phyloP scores from a whole-genome alignment of 2,329 filamentous ascomycete species.

The Atkinsonella hypoxylon region DNA sequence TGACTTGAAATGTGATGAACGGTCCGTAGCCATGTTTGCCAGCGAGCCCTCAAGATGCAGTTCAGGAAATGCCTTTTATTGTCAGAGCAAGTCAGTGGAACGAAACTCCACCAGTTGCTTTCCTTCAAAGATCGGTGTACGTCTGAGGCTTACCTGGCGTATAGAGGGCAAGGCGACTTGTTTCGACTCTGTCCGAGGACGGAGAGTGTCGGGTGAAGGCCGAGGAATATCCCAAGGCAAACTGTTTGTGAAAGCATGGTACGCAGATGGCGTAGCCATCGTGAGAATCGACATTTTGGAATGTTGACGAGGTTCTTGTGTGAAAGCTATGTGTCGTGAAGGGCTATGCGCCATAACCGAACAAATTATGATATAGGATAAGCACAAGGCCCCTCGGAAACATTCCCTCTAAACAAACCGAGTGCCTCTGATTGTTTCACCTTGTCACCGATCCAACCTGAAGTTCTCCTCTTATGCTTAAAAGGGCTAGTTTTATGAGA shows the following conservation, averaged over 20 bases:
- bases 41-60: constrained; percentile 19
- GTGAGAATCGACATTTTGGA: constrained; percentile 39
- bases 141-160: constrained; percentile 31
- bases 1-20: neutral
- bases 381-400: neutral
- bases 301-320: constrained; percentile 13
- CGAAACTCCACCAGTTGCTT: neutral
- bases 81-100: neutral
- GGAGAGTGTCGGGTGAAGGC: constrained; percentile 20
- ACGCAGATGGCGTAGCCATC: constrained; percentile 30
- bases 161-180: constrained; percentile 38
- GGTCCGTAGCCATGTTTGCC: neutral
- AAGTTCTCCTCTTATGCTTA: neutral
- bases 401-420: neutral
- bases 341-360: constrained; percentile 31
- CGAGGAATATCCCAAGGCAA: constrained; percentile 27
- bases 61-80: constrained; percentile 33
- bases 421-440: neutral
- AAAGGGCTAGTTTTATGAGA: too few relatives aligned
- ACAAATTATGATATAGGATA: neutral
- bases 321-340: constrained; percentile 18
- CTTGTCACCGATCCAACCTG: neutral
- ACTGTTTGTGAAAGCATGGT: constrained; percentile 28
- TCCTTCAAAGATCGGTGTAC: neutral
- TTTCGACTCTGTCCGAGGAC: constrained; percentile 26